Evolutionary conservation across 2,329 filamentous ascomycete species (phyloP).

Genomic region (Trichoderma lentiforme): DNA sequence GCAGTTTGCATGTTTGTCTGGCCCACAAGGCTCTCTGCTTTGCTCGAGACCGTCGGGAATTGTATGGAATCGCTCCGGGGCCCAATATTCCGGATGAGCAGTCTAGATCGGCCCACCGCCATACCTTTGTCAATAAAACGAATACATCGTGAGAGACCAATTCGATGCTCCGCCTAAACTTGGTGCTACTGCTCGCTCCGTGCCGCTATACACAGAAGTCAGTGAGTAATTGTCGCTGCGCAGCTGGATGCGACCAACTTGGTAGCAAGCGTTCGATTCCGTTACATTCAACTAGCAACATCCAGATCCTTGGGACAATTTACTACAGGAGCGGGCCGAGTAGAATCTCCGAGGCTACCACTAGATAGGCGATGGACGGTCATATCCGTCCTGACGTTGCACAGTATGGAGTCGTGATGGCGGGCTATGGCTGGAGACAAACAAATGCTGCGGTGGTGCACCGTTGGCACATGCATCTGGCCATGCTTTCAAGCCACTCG

Average conservation of each 20-base stretch:
- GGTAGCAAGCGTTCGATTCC: neutral
- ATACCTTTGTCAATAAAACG: neutral
- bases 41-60: neutral
- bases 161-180: neutral
- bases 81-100: neutral
- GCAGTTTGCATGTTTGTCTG: neutral
- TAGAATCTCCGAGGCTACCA: slow-evolving; percentile 16
- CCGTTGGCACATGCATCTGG: neutral
- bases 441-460: neutral
- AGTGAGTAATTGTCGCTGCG: neutral
- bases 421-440: neutral
- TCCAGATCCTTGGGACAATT: slow-evolving; percentile 15
- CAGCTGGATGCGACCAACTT: neutral
- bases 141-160: neutral
- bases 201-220: neutral
- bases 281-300: slow-evolving; percentile 12
- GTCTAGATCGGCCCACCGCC: neutral
- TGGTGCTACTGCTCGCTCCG: neutral
- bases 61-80: neutral
- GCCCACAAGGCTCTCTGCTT: neutral
- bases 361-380: slow-evolving; percentile 16
- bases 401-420: slow-evolving; percentile 2
- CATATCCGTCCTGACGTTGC: slow-evolving; percentile 1
- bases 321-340: slow-evolving; percentile 10
- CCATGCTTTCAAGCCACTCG: neutral